Percentiles rank a stretch among this genome's conserved stretches.
phyloP scores from a whole-genome alignment of 2,329 filamentous ascomycete genomes.

The Claviceps capensis region DNA sequence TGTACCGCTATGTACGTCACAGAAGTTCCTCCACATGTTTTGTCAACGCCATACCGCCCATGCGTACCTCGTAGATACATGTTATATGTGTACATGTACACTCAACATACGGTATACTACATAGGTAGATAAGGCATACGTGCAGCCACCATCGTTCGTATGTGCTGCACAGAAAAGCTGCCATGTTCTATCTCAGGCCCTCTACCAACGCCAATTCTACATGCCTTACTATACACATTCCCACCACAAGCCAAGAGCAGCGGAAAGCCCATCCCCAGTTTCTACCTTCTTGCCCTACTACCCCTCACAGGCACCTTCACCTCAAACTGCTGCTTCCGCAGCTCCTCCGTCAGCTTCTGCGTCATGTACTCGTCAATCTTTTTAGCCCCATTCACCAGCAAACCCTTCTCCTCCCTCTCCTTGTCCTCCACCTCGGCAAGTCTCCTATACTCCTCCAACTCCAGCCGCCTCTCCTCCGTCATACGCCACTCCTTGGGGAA shows the following conservation, averaged over 20 bases:
- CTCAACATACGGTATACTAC: no score
- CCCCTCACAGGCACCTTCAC: conserved; percentile 16
- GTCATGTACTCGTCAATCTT: conserved; percentile 27
- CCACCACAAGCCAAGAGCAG: no score
- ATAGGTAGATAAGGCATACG: no score
- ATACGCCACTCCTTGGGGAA: conserved; percentile 80
- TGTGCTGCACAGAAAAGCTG: no score
- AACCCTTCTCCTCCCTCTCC: conserved; percentile 35
- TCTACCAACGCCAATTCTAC: background rate
- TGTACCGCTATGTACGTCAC: no score
- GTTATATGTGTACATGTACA: no score
- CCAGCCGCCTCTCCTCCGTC: conserved; percentile 51
- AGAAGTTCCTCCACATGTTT: no score
- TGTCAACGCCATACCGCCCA: no score
- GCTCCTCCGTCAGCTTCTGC: conserved; percentile 20
- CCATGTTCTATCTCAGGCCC: background rate
- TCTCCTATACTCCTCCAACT: conserved; percentile 49
- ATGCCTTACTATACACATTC: background rate
- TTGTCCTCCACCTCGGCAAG: conserved; percentile 40
- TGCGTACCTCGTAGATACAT: no score
- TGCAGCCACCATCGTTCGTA: no score
- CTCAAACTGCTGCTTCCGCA: conserved; percentile 19
- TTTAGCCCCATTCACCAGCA: conserved; percentile 43
- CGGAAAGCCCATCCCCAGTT: no score
- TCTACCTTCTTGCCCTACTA: conserved; percentile 5